Conservation (phyloP, 495 filamentous ascomycete species). For the Penicillium lividum region DNA sequence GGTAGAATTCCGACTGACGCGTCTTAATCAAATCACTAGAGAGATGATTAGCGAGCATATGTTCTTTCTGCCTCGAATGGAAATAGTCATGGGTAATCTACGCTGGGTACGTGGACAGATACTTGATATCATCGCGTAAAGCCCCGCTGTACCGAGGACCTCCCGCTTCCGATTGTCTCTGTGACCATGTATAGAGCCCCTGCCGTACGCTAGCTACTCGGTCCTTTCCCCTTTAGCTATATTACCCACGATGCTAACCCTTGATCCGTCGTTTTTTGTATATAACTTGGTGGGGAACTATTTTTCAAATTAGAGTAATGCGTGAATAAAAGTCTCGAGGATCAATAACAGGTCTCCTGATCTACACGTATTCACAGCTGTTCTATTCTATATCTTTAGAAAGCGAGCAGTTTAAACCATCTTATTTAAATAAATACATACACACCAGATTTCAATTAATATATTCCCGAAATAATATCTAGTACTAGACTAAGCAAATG, state of each 20-base stretch:
- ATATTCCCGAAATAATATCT: background rate
- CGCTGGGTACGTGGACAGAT: slow-evolving; percentile 8
- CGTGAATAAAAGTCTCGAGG: background rate
- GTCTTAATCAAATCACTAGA: background rate
- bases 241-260: background rate
- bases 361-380: too few species aligned
- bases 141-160: background rate
- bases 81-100: slow-evolving; percentile 10
- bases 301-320: background rate
- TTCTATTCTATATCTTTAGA: too few species aligned
- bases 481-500: background rate
- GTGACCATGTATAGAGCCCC: slow-evolving; percentile 7
- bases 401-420: background rate
- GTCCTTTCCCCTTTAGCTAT: background rate
- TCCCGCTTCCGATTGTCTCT: slow-evolving; percentile 6
- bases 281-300: background rate
- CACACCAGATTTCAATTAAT: background rate
- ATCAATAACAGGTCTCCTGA: background rate
- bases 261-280: background rate
- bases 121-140: slow-evolving; percentile 5
- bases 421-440: background rate
- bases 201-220: background rate
- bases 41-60: slow-evolving; percentile 10
- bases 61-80: slow-evolving; percentile 14
- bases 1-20: slow-evolving; percentile 10